phyloP scores from a whole-genome alignment of 2,329 filamentous ascomycete genomes.

The Botryosphaeria agaves region DNA sequence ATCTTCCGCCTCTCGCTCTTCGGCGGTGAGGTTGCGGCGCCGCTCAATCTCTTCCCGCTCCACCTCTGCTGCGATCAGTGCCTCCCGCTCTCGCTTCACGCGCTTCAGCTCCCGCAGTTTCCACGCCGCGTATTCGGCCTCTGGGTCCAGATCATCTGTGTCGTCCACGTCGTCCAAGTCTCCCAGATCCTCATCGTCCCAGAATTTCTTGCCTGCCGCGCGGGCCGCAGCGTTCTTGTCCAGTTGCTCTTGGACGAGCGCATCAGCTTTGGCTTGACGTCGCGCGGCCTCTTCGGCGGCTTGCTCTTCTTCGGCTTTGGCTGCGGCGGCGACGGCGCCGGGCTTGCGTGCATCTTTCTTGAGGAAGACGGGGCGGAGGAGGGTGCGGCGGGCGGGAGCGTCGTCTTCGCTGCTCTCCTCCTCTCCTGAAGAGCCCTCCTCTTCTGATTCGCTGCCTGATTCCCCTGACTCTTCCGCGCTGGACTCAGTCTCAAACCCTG shows the following conservation, averaged over 20 bases:
- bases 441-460: slow-evolving; percentile 13
- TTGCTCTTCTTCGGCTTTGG: slow-evolving; percentile 19
- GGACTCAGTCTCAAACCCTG: slow-evolving; percentile 43
- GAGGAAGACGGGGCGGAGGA: slow-evolving; percentile 50
- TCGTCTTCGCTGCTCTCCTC: slow-evolving; percentile 41
- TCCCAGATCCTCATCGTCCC: slow-evolving; percentile 50
- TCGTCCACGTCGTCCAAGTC: slow-evolving; percentile 67
- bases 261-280: slow-evolving; percentile 55
- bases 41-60: slow-evolving; percentile 84
- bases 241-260: slow-evolving; percentile 75
- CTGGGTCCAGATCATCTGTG: slow-evolving; percentile 70
- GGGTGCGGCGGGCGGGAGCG: slow-evolving; percentile 33
- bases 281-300: slow-evolving; percentile 35
- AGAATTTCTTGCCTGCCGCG: slow-evolving; percentile 62
- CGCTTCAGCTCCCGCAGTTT: slow-evolving; percentile 81
- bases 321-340: slow-evolving; percentile 8
- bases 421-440: slow-evolving; percentile 29
- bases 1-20: slow-evolving; percentile 77
- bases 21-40: slow-evolving; percentile 66
- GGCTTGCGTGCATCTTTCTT: slow-evolving; percentile 41
- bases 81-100: slow-evolving; percentile 70
- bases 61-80: slow-evolving; percentile 66
- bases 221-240: slow-evolving; percentile 62
- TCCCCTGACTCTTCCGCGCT: slow-evolving; percentile 16
- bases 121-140: slow-evolving; percentile 83